phyloP scores from a whole-genome alignment of 2,329 filamentous ascomycete species.

The Paecilomyces sp. region DNA sequence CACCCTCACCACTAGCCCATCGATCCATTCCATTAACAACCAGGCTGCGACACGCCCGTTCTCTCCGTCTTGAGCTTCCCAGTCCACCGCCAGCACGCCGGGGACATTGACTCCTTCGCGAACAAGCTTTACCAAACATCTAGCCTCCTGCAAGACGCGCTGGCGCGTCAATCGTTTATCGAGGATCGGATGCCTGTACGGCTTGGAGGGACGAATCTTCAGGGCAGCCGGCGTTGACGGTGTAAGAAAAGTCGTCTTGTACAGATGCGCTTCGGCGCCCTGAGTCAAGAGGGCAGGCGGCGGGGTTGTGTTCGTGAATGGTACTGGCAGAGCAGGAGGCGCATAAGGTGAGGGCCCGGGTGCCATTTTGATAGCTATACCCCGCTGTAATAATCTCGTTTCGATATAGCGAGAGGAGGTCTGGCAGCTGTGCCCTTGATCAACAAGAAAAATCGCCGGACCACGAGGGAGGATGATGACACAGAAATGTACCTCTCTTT shows the following conservation, averaged over 20 bases:
- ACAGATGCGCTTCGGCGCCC: conserved; percentile 92
- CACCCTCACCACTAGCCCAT: conserved; percentile 62
- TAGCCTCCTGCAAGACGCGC: conserved; percentile 80
- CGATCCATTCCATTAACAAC: conserved; percentile 80
- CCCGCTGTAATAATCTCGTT: background rate
- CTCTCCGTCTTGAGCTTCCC: conserved; percentile 52
- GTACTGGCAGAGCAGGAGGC: conserved; percentile 48
- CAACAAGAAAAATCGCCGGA: background rate
- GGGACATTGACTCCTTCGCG: conserved; percentile 77
- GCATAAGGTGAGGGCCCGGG: conserved; percentile 16
- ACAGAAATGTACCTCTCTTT: background rate
- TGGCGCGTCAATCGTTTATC: conserved; percentile 81
- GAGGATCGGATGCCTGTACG: conserved; percentile 84
- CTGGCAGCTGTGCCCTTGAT: background rate
- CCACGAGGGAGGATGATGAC: background rate
- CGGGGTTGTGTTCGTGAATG: conserved; percentile 57
- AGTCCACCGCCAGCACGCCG: conserved; percentile 64
- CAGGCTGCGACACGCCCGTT: conserved; percentile 61
- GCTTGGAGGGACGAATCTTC: conserved; percentile 85
- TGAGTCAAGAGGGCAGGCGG: conserved; percentile 71
- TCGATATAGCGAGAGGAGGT: background rate
- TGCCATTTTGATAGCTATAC: background rate
- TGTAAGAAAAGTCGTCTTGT: conserved; percentile 72
- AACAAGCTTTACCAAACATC: conserved; percentile 71
- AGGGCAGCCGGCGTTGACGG: conserved; percentile 65